Conservation (phyloP, 2,329 filamentous ascomycete species). For the Volutella citrinella region DNA sequence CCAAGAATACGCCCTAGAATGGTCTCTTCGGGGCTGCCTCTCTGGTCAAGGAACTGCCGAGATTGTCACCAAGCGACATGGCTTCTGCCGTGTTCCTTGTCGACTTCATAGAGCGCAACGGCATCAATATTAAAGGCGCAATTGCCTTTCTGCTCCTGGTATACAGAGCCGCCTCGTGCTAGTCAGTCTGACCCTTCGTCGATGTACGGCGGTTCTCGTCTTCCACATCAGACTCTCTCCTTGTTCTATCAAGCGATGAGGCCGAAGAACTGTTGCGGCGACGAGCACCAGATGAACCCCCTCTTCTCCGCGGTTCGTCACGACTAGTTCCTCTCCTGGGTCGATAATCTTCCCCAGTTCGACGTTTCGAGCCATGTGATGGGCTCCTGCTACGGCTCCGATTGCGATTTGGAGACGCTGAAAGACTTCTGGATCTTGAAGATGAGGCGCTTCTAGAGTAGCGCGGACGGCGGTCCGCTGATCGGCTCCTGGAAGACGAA, state of each 20-base stretch:
- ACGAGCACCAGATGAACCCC: constrained; percentile 24
- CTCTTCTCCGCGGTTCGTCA: constrained; percentile 11
- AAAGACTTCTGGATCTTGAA: constrained; percentile 39
- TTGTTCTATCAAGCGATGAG: constrained; percentile 48
- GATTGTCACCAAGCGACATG: too few species aligned
- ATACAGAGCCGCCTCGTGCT: too few species aligned
- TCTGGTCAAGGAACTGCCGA: too few species aligned
- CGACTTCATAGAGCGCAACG: too few species aligned
- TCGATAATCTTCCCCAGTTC: constrained; percentile 11
- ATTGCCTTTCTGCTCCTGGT: too few species aligned
- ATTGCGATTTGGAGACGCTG: constrained; percentile 30
- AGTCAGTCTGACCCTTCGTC: constrained; percentile 16
- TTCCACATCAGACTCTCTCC: constrained; percentile 54
- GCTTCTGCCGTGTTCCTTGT: too few species aligned
- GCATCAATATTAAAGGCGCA: too few species aligned
- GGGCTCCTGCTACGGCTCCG: too few species aligned
- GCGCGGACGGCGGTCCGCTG: constrained; percentile 38
- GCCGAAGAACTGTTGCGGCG: constrained; percentile 51
- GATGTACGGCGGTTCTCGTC: constrained; percentile 24
- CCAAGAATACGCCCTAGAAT: too few species aligned
- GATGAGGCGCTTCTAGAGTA: constrained; percentile 34
- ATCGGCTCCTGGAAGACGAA: constrained; percentile 47
- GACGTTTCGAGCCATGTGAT: constrained; percentile 17
- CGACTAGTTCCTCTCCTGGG: constrained; percentile 8
- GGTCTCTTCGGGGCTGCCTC: too few species aligned